Evolutionary conservation across 306 rosid species (phyloP), one percentile per base, ranked within the genome.

Genomic region (Dalbergia cultrata): DNA sequence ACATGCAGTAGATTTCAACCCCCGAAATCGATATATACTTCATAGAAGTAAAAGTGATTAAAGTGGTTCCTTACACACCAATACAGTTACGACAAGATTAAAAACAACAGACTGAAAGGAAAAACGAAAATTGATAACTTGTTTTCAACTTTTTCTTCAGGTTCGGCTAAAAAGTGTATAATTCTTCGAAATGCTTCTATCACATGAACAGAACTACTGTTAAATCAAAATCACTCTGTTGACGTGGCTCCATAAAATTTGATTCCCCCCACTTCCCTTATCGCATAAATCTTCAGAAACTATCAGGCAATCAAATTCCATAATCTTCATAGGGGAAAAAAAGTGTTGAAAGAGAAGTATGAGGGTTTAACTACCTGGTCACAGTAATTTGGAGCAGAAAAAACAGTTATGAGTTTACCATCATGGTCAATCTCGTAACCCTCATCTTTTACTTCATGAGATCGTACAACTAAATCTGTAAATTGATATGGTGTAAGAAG

Each of bases 361-460:
- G 49, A 53, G 34, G 75, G 50, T 45, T 34, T 59, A 70, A 9
- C 77, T 89, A 96, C 99, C 98, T 96, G 99, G 83, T 96, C 99
- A 82, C 99, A 96, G 90, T 96, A 96, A 81, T 96, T 96, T 78
- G 99, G 99, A 77, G 99, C 99, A 82, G 99, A 96, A 84, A 96
- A 96, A 19, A 96, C 99, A 56, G 99, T 96, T 72, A 96, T 93
- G 80, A 96, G 98, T 92, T 93, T 93, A 54, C 99, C 97, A 66
- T 93, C 97, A 64, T 96, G 99, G 83, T 93, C 99, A 64, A 96
- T 87, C 90, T 96, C 99, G 77, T 93, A 93, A 53, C 99, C 99
- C 84, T 96, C 98, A 68, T 96, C 99, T 90, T 96, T 96, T 66
- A 96, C 99, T 88, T 96, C 99, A 18, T 96, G 99, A 68, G 99